phyloP scores from a whole-genome alignment of 257 asterid species.

The Fraxinus anomala region DNA sequence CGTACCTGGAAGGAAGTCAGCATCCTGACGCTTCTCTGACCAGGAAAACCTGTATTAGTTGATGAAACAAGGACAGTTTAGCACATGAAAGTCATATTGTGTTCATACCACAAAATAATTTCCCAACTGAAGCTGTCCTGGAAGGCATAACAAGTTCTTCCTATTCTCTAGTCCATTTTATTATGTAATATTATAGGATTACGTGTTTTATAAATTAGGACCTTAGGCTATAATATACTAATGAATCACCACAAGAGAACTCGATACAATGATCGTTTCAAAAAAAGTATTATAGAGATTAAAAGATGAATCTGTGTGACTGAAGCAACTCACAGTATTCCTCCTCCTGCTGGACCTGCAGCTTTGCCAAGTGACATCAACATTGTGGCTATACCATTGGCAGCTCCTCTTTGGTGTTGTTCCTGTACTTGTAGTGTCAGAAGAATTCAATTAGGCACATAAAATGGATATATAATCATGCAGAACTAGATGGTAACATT shows the following conservation, averaged over 20 bases:
- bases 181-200: too few species aligned
- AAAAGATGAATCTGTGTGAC: neutral
- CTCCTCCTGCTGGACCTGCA: constrained; percentile 77
- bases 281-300: neutral
- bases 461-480: neutral
- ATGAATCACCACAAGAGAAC: neutral
- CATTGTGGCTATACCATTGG: constrained; percentile 76
- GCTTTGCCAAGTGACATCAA: constrained; percentile 73
- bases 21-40: constrained; percentile 62
- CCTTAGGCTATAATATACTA: neutral
- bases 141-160: neutral
- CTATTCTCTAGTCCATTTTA: neutral
- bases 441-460: neutral
- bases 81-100: neutral
- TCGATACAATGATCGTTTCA: neutral
- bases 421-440: constrained; percentile 37
- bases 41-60: constrained; percentile 66
- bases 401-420: constrained; percentile 89
- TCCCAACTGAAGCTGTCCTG: neutral
- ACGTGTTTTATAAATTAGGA: too few species aligned
- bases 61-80: constrained; percentile 16
- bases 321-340: constrained; percentile 58
- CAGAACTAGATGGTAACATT: neutral
- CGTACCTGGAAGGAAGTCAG: constrained; percentile 39
- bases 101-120: neutral